Conservation (phyloP, 768 basidiomycete species). For the Mycena amicta region DNA sequence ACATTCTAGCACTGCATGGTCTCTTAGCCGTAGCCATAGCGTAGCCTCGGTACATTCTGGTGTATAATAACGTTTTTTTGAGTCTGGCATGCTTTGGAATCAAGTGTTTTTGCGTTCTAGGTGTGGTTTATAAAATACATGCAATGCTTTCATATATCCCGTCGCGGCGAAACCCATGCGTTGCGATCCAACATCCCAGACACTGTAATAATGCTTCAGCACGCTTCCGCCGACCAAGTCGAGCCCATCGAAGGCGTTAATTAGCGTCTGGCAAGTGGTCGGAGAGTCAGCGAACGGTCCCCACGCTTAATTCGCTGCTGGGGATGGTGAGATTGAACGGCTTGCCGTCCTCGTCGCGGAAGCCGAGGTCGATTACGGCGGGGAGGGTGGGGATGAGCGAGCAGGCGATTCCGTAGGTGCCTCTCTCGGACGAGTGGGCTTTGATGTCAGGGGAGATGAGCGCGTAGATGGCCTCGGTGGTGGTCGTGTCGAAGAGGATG, state of each 20-base stretch:
- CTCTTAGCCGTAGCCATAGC: no score
- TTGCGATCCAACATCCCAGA: conserved; percentile 10
- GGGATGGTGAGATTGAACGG: conserved; percentile 63
- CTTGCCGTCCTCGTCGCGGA: conserved; percentile 47
- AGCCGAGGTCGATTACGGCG: conserved; percentile 54
- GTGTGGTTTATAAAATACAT: background rate
- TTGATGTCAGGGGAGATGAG: conserved; percentile 59
- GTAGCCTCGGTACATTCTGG: no score
- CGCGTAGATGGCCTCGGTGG: conserved; percentile 58
- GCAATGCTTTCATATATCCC: background rate
- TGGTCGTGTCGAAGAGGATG: conserved; percentile 49
- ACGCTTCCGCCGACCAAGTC: conserved; percentile 56
- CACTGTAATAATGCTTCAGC: conserved; percentile 56
- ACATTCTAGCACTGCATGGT: background rate
- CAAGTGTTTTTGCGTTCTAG: background rate
- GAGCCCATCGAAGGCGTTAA: conserved; percentile 58
- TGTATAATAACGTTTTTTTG: no score
- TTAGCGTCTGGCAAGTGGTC: conserved; percentile 54
- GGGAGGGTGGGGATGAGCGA: conserved; percentile 46
- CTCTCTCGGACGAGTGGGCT: conserved; percentile 50
- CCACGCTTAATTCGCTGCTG: conserved; percentile 57
- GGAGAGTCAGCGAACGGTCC: conserved; percentile 55
- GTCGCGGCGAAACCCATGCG: conserved; percentile 12
- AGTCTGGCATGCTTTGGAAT: background rate
- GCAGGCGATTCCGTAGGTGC: conserved; percentile 61